Conservation (phyloP, 2,329 filamentous ascomycete genomes). For the Stachybotrys chartarum region DNA sequence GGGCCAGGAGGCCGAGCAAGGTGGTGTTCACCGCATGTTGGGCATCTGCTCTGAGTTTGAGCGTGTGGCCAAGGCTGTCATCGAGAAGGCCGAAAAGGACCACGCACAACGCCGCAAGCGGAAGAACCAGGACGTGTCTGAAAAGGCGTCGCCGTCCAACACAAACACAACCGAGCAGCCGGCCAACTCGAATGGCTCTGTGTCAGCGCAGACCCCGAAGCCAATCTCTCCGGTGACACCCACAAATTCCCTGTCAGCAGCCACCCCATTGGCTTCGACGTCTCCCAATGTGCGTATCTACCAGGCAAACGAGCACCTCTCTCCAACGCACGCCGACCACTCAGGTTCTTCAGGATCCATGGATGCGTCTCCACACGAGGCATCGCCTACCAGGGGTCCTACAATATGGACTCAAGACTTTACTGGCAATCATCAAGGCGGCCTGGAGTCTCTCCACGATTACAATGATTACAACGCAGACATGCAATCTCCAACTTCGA, state of each 20-base stretch:
- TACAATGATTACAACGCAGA: slow-evolving; percentile 35
- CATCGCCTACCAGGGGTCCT: slow-evolving; percentile 37
- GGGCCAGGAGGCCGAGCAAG: slow-evolving; percentile 81
- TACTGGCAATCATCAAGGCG: slow-evolving; percentile 23
- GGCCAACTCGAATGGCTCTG: slow-evolving; percentile 1
- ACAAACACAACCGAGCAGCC: slow-evolving; percentile 1
- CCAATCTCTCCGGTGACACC: not conserved
- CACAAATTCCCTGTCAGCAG: not conserved
- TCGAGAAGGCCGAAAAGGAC: slow-evolving; percentile 88
- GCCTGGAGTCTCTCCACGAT: slow-evolving; percentile 38
- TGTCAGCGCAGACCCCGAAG: not conserved
- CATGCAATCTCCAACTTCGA: slow-evolving; percentile 23
- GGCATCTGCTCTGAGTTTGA: slow-evolving; percentile 95
- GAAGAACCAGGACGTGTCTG: slow-evolving; percentile 54
- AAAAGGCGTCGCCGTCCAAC: slow-evolving; percentile 8
- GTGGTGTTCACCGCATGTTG: slow-evolving; percentile 89
- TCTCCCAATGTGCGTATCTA: not conserved
- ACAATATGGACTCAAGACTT: slow-evolving; percentile 43
- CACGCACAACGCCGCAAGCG: slow-evolving; percentile 74
- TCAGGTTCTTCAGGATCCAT: slow-evolving; percentile 11
- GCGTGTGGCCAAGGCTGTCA: slow-evolving; percentile 81
- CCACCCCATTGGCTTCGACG: slow-evolving; percentile 2
- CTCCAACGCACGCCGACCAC: slow-evolving; percentile 16
- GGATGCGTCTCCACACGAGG: slow-evolving; percentile 21
- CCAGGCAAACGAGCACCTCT: slow-evolving; percentile 15